Base-by-base conservation (phyloP, 225 moss, liverwort and hornwort genomes). In the Pseudisothecium myosuroides region DNA sequence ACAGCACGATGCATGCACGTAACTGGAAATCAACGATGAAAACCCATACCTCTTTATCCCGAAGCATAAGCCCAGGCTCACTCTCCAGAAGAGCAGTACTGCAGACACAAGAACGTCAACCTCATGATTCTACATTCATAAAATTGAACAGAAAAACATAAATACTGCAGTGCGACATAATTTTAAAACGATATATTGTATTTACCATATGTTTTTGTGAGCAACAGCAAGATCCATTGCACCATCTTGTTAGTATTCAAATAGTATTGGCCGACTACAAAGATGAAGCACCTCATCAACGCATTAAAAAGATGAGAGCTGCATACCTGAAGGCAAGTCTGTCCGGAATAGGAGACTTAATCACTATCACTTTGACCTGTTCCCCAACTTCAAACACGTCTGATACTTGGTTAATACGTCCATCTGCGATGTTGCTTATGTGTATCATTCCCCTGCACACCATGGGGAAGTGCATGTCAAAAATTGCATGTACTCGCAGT, bases 41-140 rank as follows among this genome's bases (percentile, higher is more conserved):
- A 73, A 39, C 49, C 18, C 12, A 41, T 63, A 94, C 97, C 94
- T 94, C 83, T 83, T 95, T 97, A 87, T 98, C 98, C 64, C 88
- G 88, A 84, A 98, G 94, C 88, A 98, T 93, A 78, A 98, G 96
- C 81, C 98, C 98, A 81, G 86, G 88, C 83, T 93, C 92, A 87
- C 94, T 96, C 88, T 98, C 96, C 92, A 98, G 88, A 85, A 90
- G 89, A 89, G 95, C 92, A 82, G 98, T 98, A 84, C 96, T 98
- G 94, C 81, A 85, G 65, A 61, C 82, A 85, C 82, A 81, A 83
- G 45, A 84, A 87, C 80, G 47, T 72, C 49, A 86, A 59, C 29
- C 65, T 82, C 78, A 62, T 62, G n/a, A 50, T 55, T 82, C 55
- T n/a, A 69, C n/a, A 69, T 81, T 71, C 71, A 89, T 34, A 49